Conservation (phyloP, 305 asterid species). For the Stenogyne calaminthoides region DNA sequence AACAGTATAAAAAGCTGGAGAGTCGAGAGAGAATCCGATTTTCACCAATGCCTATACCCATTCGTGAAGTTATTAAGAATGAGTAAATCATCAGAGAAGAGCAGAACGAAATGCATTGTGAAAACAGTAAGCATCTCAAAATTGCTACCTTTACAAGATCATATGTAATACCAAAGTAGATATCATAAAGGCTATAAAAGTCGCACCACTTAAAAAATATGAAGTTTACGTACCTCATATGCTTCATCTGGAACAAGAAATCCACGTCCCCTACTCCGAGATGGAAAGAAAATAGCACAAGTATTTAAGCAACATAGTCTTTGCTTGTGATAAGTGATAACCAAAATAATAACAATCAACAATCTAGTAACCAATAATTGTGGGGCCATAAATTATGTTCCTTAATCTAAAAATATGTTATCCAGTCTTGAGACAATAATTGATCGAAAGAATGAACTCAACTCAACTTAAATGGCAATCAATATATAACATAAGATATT, state of each 20-base stretch:
- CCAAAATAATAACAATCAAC: slow-evolving; percentile 21
- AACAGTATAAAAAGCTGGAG: slow-evolving; percentile 81
- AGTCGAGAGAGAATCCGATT: slow-evolving; percentile 69
- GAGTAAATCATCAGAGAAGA: slow-evolving; percentile 17
- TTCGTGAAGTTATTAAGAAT: slow-evolving; percentile 19
- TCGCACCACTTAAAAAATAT: background rate
- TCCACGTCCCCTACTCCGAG: slow-evolving; percentile 71
- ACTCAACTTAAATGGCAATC: background rate
- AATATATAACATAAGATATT: background rate
- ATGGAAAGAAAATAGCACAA: slow-evolving; percentile 27
- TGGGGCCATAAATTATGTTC: slow-evolving; percentile 16
- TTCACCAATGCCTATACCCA: slow-evolving; percentile 66
- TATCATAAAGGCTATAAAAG: background rate
- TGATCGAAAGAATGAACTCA: background rate
- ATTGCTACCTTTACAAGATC: background rate
- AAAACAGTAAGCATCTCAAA: background rate
- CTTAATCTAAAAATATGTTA: background rate
- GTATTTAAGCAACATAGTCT: slow-evolving; percentile 2
- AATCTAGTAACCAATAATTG: slow-evolving; percentile 19
- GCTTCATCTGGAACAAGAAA: slow-evolving; percentile 79
- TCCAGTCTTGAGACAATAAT: slow-evolving; percentile 6
- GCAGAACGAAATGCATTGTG: background rate
- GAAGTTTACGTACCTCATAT: slow-evolving; percentile 49
- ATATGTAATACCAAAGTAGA: background rate
- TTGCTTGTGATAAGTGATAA: slow-evolving; percentile 17